These are phyloP conservation scores for Ramularia endophylla DNA, from an alignment of 2,329 filamentous ascomycete genomes.

Conservation along the genomic window DNA sequence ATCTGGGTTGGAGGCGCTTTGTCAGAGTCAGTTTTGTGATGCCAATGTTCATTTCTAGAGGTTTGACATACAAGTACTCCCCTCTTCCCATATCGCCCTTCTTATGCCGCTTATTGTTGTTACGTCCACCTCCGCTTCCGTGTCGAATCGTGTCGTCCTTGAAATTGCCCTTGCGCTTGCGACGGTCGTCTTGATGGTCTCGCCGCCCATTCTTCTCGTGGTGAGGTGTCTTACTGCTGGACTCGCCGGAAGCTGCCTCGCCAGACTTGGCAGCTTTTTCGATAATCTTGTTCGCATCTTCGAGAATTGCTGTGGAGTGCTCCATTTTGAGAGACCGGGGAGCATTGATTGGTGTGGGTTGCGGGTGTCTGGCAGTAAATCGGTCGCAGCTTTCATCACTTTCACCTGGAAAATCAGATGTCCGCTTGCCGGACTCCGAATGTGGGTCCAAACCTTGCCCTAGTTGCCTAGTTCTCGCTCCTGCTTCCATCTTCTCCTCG, in stretches of 20 bases:
- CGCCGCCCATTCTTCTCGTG: constrained; percentile 8
- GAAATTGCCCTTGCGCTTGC: constrained; percentile 28
- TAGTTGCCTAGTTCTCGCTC: too few species aligned
- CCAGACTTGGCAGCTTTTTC: constrained; percentile 17
- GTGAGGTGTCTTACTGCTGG: constrained; percentile 4
- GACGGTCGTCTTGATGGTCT: constrained; percentile 8
- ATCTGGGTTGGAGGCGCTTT: constrained; percentile 42
- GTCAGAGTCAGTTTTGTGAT: constrained; percentile 38
- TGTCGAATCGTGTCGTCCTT: constrained; percentile 20
- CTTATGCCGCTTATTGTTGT: constrained; percentile 42
- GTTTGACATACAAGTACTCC: constrained; percentile 59
- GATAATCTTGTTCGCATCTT: constrained; percentile 22
- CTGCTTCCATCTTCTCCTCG: too few species aligned
- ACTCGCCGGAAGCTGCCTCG: constrained; percentile 9
- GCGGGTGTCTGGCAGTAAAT: neutral
- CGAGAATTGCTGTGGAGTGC: constrained; percentile 28
- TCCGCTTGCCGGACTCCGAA: too few species aligned
- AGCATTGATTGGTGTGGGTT: constrained; percentile 10
- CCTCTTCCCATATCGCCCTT: constrained; percentile 61
- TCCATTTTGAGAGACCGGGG: constrained; percentile 22
- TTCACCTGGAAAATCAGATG: constrained; percentile 1
- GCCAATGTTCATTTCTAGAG: too few species aligned
- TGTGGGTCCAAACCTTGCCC: too few species aligned
- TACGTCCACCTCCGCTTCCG: constrained; percentile 20
- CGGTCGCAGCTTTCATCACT: too few species aligned